These are phyloP conservation scores for Trichoderma gamsii DNA, from an alignment of 495 filamentous ascomycete species.

Conservation along the genomic window DNA sequence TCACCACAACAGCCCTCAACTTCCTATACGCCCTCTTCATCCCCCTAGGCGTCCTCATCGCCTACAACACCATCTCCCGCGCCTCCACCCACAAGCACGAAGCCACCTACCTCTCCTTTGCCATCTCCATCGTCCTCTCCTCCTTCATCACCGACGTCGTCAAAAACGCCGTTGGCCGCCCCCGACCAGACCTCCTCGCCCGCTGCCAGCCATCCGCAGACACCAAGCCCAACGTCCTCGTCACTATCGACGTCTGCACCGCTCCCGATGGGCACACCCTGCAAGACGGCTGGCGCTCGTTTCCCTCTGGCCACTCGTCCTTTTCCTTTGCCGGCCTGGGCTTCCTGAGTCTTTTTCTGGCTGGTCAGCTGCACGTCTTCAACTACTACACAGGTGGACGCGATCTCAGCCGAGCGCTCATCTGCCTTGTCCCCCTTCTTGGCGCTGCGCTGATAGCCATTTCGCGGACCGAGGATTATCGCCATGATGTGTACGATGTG, in stretches of 20 bases:
- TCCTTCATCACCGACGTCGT: conserved; percentile 82
- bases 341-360: conserved; percentile 71
- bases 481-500: conserved; percentile 94
- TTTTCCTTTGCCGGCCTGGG: conserved; percentile 84
- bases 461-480: conserved; percentile 86
- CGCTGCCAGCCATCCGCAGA: conserved; percentile 70
- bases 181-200: conserved; percentile 81
- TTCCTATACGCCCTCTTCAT: conserved; percentile 69
- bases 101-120: conserved; percentile 73
- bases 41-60: conserved; percentile 58
- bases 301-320: conserved; percentile 82
- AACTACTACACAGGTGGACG: conserved; percentile 50
- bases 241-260: conserved; percentile 74
- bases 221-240: conserved; percentile 60
- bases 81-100: conserved; percentile 74
- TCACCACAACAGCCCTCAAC: conserved; percentile 50
- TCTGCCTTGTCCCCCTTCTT: conserved; percentile 63
- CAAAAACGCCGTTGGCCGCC: conserved; percentile 87
- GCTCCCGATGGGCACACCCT: conserved; percentile 60
- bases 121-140: conserved; percentile 70
- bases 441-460: conserved; percentile 84
- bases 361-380: conserved; percentile 73
- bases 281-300: conserved; percentile 90
- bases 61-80: conserved; percentile 56
- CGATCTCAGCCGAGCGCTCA: conserved; percentile 61